These are phyloP conservation scores for Eucalyptus grandis DNA, from an alignment of 345 rosid species.

Conservation along the genomic window DNA sequence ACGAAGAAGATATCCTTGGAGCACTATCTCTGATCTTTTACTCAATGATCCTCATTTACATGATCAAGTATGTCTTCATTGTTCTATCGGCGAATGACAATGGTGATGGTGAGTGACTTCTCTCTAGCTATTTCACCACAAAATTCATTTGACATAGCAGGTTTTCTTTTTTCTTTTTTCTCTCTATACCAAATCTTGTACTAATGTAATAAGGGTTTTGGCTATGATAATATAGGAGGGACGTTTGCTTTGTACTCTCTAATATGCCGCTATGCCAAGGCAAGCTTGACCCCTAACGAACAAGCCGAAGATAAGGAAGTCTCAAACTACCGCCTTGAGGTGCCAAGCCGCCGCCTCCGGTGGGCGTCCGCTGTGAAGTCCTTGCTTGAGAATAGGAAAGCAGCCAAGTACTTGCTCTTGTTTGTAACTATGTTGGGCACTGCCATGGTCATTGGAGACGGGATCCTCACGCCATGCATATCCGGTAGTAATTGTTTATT, in stretches of 20 bases:
- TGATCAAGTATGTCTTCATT: constrained; percentile 10
- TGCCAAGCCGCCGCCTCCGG: background rate
- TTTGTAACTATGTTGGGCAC: constrained; percentile 13
- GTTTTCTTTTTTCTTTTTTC: too few relatives aligned
- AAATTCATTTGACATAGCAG: background rate
- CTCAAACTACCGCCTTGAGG: constrained; percentile 2
- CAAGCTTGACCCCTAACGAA: constrained; percentile 9
- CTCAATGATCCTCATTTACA: background rate
- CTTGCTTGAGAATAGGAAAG: background rate
- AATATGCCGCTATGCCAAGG: constrained; percentile 15
- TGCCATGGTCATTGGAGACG: constrained; percentile 32
- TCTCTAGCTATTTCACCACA: background rate
- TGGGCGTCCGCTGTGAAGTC: constrained; percentile 4
- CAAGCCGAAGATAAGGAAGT: constrained; percentile 10
- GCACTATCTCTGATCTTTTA: constrained; percentile 15
- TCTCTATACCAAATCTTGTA: too few relatives aligned
- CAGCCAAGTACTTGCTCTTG: constrained; percentile 5
- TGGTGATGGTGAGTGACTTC: constrained; percentile 14
- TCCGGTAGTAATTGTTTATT: background rate
- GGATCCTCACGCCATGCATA: constrained; percentile 18
- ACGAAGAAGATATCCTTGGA: constrained; percentile 5
- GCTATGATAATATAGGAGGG: constrained; percentile 1
- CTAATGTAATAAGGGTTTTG: background rate
- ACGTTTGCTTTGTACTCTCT: constrained; percentile 20
- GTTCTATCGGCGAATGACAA: constrained; percentile 16